A percentile compares a stretch with the other conserved stretches of the same genome.
Evolutionary conservation across 345 rosid species (phyloP).

Genomic region (Ceriops zippeliana): DNA sequence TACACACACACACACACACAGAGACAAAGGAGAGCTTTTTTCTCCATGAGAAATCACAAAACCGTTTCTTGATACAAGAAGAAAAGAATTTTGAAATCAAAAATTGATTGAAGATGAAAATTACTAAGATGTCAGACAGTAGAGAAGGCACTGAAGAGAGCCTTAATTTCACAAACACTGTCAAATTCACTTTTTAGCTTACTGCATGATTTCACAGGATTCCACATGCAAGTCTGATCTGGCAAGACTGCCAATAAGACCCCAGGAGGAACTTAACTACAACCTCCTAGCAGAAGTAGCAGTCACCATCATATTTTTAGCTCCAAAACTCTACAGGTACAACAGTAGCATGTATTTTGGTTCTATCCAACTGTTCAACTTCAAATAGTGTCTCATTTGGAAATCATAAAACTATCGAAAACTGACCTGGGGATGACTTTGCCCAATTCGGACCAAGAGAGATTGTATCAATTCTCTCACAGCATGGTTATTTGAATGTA

Average conservation of each 20-base stretch:
- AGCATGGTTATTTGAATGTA: conserved; percentile 92
- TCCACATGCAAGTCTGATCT: neutral
- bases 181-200: no score
- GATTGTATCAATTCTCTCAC: conserved; percentile 92
- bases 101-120: no score
- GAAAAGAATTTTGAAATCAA: no score
- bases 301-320: neutral
- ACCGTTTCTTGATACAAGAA: no score
- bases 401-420: conserved; percentile 11
- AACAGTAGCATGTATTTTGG: neutral
- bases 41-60: no score
- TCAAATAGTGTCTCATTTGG: neutral
- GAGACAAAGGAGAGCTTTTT: no score
- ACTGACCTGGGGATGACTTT: conserved; percentile 92
- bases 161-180: no score
- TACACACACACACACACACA: no score
- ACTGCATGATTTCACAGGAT: neutral
- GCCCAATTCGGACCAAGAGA: conserved; percentile 93
- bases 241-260: neutral
- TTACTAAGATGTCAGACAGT: no score
- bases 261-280: neutral
- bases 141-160: no score
- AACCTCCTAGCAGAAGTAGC: neutral
- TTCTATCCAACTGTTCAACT: neutral
- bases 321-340: neutral